Evolutionary conservation across 768 basidiomycete genomes (phyloP), one percentile per base, ranked within the genome.

Genomic region (Gymnopilus junonius): DNA sequence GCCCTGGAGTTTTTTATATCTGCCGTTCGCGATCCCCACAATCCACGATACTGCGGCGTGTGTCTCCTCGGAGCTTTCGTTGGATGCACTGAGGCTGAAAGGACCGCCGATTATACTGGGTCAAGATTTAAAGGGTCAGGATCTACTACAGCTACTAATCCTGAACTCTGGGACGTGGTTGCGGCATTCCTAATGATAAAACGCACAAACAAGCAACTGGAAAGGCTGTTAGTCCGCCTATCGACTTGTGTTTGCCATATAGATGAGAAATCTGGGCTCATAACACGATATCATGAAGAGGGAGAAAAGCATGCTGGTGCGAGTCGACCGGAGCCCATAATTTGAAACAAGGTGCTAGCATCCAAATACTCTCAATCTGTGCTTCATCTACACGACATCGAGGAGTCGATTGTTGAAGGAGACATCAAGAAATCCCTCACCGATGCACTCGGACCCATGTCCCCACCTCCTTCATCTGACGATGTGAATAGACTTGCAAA

Each of bases 61-160:
- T 64, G 58, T 32, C 32, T 64, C 25, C 11, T 35, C 23, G 58
- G 58, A 8, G 63, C 63, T 20, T 64, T 64, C 7, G n/a, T 39
- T 14, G 50, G 8, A 31, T 54, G 39, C 31, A 63, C 57, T 10
- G 23, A 15, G 14, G 43, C 32, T 20, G 46, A 51, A 42, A 31
- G 42, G 40, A 21, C 34, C 23, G 27, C 3, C 23, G 5, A 8
- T n/a, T 8, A 45, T 37, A 12, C 29, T 8, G 2, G 11, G n/a
- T 7, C 23, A 43, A 53, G 21, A n/a, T 23, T 23, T 1, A 21
- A 25, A 25, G 3, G 12, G 2, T 48, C 32, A n/a, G 25, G 31
- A 15, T 31, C n/a, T 7, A 17, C 55, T 12, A 11, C 25, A 20
- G 31, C 4, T 20, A 8, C 14, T 3, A 25, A 62, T 12, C 35